Evolutionary conservation across 1,284 basidiomycete genomes (phyloP).

Genomic region (Pseudozyma pruni): DNA sequence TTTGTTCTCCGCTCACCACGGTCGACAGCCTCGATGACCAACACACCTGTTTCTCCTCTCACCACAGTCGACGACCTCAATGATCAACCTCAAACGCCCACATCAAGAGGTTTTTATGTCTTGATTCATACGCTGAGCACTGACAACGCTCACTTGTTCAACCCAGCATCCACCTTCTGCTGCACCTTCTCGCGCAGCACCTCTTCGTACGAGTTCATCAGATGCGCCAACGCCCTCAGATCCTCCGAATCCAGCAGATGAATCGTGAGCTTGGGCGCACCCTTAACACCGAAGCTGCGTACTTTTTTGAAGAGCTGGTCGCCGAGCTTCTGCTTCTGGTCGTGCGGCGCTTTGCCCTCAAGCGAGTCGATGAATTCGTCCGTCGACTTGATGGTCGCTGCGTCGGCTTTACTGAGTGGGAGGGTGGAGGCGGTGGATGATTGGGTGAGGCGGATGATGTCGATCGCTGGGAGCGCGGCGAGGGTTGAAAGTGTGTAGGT

Average conservation of each 20-base stretch:
- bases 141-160: conserved; percentile 31
- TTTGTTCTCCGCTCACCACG: not conserved
- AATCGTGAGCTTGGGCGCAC: conserved; percentile 74
- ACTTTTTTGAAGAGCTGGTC: conserved; percentile 75
- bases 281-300: conserved; percentile 81
- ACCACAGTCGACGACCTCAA: too few relatives aligned
- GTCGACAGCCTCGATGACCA: too few relatives aligned
- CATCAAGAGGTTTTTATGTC: too few relatives aligned
- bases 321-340: conserved; percentile 77
- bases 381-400: conserved; percentile 76
- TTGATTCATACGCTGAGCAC: not conserved
- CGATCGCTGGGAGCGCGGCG: conserved; percentile 75
- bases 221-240: conserved; percentile 80
- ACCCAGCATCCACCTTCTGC: conserved; percentile 34
- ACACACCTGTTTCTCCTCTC: too few relatives aligned
- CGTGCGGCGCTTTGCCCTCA: conserved; percentile 74
- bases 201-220: conserved; percentile 85
- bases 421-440: conserved; percentile 71
- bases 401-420: conserved; percentile 78
- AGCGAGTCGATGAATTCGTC: conserved; percentile 81
- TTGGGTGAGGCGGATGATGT: conserved; percentile 74
- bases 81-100: too few relatives aligned
- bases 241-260: conserved; percentile 84
- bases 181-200: conserved; percentile 76
- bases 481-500: conserved; percentile 69